Evolutionary conservation across 176 grass and related monocot species (phyloP).

Genomic region (Cenchrus americanus): DNA sequence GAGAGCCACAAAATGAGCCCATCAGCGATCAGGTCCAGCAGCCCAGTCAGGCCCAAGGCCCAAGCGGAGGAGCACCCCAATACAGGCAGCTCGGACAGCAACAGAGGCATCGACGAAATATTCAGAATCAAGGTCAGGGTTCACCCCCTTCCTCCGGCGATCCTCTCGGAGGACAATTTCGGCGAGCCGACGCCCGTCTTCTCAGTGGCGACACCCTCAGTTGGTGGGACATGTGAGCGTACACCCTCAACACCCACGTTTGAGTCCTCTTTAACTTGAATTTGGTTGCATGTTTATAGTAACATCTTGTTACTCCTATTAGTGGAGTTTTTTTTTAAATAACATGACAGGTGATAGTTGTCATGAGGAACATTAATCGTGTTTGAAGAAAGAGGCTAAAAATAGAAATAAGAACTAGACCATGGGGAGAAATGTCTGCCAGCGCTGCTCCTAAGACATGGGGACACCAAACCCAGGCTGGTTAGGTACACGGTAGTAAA

Average conservation of each 20-base stretch:
- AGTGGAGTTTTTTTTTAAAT: neutral
- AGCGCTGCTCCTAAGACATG: neutral
- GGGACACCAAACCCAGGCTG: neutral
- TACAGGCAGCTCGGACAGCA: too few species aligned
- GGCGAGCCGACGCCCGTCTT: too few species aligned
- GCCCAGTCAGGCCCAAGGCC: too few species aligned
- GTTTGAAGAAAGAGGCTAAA: neutral
- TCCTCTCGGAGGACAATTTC: too few species aligned
- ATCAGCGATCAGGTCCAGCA: too few species aligned
- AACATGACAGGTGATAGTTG: neutral
- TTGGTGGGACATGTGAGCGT: neutral
- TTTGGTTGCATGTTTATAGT: neutral
- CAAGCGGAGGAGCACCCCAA: too few species aligned
- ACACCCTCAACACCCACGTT: neutral
- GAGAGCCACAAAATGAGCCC: too few species aligned
- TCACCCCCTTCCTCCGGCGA: too few species aligned
- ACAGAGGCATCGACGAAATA: too few species aligned
- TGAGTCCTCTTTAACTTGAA: neutral
- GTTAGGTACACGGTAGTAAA: constrained; percentile 3
- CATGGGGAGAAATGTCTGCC: too few species aligned
- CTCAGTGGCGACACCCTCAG: neutral
- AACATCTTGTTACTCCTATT: neutral
- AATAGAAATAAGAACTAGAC: neutral
- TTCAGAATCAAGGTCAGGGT: too few species aligned
- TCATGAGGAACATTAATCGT: neutral